Evolutionary conservation across 805 yeast genomes (phyloP), one percentile per base, ranked within the genome.

Genomic region (Lipomyces anomalus): DNA sequence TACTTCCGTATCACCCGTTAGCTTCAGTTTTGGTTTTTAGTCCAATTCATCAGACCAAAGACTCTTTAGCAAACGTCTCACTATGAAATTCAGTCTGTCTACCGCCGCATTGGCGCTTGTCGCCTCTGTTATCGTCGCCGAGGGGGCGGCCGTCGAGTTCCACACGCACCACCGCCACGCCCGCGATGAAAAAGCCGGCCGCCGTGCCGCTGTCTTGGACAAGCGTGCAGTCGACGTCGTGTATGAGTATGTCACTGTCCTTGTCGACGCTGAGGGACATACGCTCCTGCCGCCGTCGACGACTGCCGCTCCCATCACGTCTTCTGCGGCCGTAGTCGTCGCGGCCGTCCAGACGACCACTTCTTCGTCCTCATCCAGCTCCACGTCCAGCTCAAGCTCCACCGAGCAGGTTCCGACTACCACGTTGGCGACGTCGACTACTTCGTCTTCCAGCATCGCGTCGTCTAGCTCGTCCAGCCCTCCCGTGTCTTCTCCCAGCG

Each of bases 231-330:
- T 69, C 47, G 67, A 71, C 47, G 65, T 74, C 40, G 65, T 68
- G 58, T 71, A 68, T 61, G 69, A 68, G 40, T 75, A 78, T 56
- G 65, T 69, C 50, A 72, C 78, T 38, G 63, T 70, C 40, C 61
- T 66, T 28, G 71, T 68, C 38, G 69, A 68, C 56, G 66, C 59
- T 46, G 48, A 62, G 43, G 72, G 72, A 36, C 52, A 63, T 53
- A 58, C 64, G 44, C 53, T 67, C 52, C 45, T 57, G 22, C 49
- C 47, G 29, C 35, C 47, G n/a, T 28, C 32, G 16, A 22, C 44
- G 33, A 52, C 53, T 50, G 57, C 65, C 46, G 71, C 78, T 39
- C 59, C 75, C 48, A 57, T 68, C 29, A 60, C 68, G 40, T 50
- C 65, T 9, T 61, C 63, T 11, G 58, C 67, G 26, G 49, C 62